Conservation (phyloP, 2,329 filamentous ascomycete genomes). For the Monilinia vaccinii-corymbosi region DNA sequence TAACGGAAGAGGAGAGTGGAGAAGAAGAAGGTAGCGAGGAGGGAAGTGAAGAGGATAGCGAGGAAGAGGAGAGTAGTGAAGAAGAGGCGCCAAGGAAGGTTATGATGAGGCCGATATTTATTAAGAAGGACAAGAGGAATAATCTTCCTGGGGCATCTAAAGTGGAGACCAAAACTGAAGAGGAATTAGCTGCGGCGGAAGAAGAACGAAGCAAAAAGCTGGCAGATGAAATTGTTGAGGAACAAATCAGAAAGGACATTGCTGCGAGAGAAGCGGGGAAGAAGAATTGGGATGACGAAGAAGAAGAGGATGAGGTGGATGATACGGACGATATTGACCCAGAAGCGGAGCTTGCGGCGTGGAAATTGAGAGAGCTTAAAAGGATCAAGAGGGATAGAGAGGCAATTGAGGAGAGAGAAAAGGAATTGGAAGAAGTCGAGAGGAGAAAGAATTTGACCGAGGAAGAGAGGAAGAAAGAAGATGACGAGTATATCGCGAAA, state of each 20-base stretch:
- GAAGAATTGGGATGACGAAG: conserved; percentile 76
- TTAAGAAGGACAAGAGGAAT: conserved; percentile 47
- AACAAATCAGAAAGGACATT: conserved; percentile 75
- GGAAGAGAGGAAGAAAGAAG: conserved; percentile 79
- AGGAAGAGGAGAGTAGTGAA: conserved; percentile 38
- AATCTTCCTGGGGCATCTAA: conserved; percentile 19
- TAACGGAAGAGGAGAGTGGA: conserved; percentile 39
- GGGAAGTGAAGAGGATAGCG: conserved; percentile 24
- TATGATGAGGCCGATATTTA: conserved; percentile 55
- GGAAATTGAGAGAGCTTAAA: conserved; percentile 86
- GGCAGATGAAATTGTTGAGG: conserved; percentile 73
- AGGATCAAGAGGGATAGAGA: conserved; percentile 81
- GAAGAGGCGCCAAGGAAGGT: conserved; percentile 47
- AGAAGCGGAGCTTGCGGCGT: conserved; percentile 80
- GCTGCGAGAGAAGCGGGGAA: conserved; percentile 66
- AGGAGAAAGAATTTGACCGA: conserved; percentile 76
- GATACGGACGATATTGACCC: conserved; percentile 83
- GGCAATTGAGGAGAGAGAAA: conserved; percentile 74
- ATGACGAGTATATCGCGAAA: conserved; percentile 64
- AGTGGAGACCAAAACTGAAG: conserved; percentile 32
- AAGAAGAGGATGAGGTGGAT: conserved; percentile 67
- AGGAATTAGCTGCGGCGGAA: conserved; percentile 41
- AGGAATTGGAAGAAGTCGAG: conserved; percentile 82
- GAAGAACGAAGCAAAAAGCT: conserved; percentile 59
- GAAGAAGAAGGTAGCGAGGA: conserved; percentile 29